These are phyloP conservation scores for Lepiota subincarnata DNA, from an alignment of 768 basidiomycete species.

Conservation along the genomic window DNA sequence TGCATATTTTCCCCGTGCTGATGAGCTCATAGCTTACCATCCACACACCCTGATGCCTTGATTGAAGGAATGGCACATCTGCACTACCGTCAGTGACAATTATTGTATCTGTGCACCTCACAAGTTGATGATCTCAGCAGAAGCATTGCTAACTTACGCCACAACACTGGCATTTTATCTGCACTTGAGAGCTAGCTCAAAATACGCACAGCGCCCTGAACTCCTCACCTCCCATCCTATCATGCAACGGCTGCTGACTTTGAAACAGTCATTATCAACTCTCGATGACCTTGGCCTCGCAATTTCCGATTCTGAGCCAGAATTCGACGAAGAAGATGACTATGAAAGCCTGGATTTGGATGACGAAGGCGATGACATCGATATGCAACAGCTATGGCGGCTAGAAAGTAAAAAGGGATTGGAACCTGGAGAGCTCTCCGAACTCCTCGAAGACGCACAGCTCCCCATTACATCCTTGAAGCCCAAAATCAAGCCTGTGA, in stretches of 20 bases:
- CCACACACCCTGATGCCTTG: slow-evolving; percentile 45
- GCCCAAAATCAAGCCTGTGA: slow-evolving; percentile 17
- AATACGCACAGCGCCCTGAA: slow-evolving; percentile 58
- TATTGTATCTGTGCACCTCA: background rate
- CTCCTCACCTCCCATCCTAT: slow-evolving; percentile 69
- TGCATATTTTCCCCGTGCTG: background rate
- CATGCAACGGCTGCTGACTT: slow-evolving; percentile 67
- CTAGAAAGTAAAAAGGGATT: slow-evolving; percentile 31
- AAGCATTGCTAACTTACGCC: slow-evolving; percentile 85
- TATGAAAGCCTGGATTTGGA: slow-evolving; percentile 21
- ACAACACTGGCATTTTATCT: slow-evolving; percentile 92
- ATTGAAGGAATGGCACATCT: slow-evolving; percentile 72
- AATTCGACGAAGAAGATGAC: slow-evolving; percentile 38
- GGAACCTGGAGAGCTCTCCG: slow-evolving; percentile 48
- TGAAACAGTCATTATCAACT: slow-evolving; percentile 77
- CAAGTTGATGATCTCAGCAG: slow-evolving; percentile 34
- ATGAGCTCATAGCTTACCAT: slow-evolving; percentile 38
- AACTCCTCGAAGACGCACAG: slow-evolving; percentile 52
- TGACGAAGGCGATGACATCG: slow-evolving; percentile 28
- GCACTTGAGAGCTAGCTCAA: slow-evolving; percentile 69
- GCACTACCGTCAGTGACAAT: slow-evolving; percentile 72
- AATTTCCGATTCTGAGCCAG: slow-evolving; percentile 43
- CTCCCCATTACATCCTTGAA: slow-evolving; percentile 16
- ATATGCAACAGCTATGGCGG: slow-evolving; percentile 42
- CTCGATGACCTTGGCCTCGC: slow-evolving; percentile 85